A percentile compares a stretch with the other conserved stretches of the same genome.
phyloP scores from a whole-genome alignment of 75 land plant genomes.

The Picea glauca region DNA sequence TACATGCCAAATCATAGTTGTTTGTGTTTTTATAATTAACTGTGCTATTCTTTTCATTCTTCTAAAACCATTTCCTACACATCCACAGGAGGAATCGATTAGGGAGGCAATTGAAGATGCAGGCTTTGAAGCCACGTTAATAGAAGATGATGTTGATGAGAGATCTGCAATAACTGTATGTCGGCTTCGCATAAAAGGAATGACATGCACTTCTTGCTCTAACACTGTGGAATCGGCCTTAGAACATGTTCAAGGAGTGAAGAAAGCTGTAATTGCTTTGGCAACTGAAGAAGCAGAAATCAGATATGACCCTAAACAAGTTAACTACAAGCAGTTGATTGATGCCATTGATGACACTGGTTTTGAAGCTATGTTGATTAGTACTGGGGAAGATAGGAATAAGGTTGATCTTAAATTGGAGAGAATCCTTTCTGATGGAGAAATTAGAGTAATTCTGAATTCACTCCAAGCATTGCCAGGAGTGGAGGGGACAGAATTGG shows the following conservation, averaged over 20 bases:
- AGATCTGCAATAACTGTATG: constrained; percentile 29
- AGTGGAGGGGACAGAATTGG: constrained; percentile 34
- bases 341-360: constrained; percentile 56
- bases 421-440: constrained; percentile 27
- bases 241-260: constrained; percentile 42
- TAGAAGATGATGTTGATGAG: constrained; percentile 31
- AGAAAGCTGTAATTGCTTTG: constrained; percentile 52
- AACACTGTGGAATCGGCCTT: constrained; percentile 58
- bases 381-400: constrained; percentile 57
- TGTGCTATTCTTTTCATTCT: neutral
- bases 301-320: constrained; percentile 49
- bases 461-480: constrained; percentile 67
- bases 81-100: constrained; percentile 52
- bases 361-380: constrained; percentile 62
- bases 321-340: constrained; percentile 35
- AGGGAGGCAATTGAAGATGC: constrained; percentile 69
- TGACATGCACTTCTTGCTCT: constrained; percentile 84
- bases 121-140: constrained; percentile 53
- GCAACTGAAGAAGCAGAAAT: constrained; percentile 83
- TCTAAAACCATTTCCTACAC: neutral
- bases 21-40: neutral
- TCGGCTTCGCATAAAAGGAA: constrained; percentile 59
- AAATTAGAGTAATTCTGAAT: constrained; percentile 30
- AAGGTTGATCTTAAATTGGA: constrained; percentile 49
- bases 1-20: neutral